Evolutionary conservation across 495 filamentous ascomycete genomes (phyloP).

Genomic region (Xylaria palmicola): DNA sequence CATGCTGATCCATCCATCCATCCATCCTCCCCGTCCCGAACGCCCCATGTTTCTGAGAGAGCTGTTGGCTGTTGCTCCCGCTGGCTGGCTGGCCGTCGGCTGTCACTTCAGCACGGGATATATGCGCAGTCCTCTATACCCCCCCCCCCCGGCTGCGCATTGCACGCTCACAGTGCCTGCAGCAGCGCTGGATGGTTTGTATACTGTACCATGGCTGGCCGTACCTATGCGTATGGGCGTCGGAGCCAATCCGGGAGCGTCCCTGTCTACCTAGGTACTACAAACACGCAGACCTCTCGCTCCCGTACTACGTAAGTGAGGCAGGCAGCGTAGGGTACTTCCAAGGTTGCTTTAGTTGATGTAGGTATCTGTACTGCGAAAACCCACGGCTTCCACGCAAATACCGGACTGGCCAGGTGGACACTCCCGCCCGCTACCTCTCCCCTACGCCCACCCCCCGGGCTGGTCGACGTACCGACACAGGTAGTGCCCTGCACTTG

Average conservation of each 20-base stretch:
- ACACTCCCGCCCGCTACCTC: too few relatives aligned
- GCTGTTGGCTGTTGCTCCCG: background rate
- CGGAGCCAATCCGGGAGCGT: too few relatives aligned
- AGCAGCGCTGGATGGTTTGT: too few relatives aligned
- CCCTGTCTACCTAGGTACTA: background rate
- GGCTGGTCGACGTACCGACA: background rate
- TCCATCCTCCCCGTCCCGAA: background rate
- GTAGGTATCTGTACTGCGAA: background rate
- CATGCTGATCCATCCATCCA: background rate
- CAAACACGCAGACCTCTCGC: background rate
- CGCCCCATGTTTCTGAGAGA: slow-evolving; percentile 1
- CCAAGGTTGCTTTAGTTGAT: background rate
- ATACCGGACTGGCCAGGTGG: background rate
- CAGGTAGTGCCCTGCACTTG: background rate
- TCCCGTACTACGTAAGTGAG: background rate
- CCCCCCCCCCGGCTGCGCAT: too few relatives aligned
- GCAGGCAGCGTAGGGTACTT: background rate
- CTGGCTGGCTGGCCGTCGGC: background rate
- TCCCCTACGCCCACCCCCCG: slow-evolving; percentile 1
- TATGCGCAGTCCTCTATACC: too few relatives aligned
- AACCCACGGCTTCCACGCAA: background rate
- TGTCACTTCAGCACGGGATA: background rate
- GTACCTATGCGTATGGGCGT: too few relatives aligned
- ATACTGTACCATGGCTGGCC: too few relatives aligned
- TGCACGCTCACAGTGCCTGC: too few relatives aligned